Evolutionary conservation across 176 grass and related monocot genomes (phyloP).

Genomic region (Zizania latifolia): DNA sequence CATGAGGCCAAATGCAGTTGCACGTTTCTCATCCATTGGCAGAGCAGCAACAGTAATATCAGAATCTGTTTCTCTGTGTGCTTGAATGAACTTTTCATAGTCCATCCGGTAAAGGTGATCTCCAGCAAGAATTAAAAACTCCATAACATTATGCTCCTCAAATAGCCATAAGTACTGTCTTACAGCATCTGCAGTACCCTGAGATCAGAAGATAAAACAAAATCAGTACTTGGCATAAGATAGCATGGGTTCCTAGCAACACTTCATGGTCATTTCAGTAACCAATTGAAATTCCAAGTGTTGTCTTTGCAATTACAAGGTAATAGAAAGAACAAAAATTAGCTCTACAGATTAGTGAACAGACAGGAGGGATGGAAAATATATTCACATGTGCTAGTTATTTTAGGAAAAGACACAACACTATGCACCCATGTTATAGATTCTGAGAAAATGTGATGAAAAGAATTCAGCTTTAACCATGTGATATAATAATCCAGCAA

Average conservation of each 20-base stretch:
- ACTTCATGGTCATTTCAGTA: neutral
- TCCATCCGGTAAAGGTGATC: constrained; percentile 97
- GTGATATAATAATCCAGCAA: neutral
- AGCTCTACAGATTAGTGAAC: neutral
- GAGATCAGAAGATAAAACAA: constrained; percentile 21
- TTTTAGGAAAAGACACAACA: neutral
- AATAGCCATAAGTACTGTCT: constrained; percentile 94
- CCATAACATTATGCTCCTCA: constrained; percentile 98
- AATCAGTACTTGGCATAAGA: constrained; percentile 8
- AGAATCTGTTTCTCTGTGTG: constrained; percentile 83
- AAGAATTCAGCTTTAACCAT: neutral
- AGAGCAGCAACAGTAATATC: constrained; percentile 89
- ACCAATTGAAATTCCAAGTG: neutral
- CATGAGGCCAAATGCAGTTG: constrained; percentile 95
- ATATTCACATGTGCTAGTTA: neutral
- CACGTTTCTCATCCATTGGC: constrained; percentile 87
- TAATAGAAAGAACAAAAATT: neutral
- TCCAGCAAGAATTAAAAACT: constrained; percentile 81
- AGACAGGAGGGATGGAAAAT: neutral
- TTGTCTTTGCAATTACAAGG: neutral
- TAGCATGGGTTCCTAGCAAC: constrained; percentile 9
- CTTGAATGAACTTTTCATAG: constrained; percentile 97
- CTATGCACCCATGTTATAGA: neutral
- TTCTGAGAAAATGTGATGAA: neutral
- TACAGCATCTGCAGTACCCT: constrained; percentile 96